phyloP scores from a whole-genome alignment of 1,284 basidiomycete genomes.

The Rhodotorula sp. region DNA sequence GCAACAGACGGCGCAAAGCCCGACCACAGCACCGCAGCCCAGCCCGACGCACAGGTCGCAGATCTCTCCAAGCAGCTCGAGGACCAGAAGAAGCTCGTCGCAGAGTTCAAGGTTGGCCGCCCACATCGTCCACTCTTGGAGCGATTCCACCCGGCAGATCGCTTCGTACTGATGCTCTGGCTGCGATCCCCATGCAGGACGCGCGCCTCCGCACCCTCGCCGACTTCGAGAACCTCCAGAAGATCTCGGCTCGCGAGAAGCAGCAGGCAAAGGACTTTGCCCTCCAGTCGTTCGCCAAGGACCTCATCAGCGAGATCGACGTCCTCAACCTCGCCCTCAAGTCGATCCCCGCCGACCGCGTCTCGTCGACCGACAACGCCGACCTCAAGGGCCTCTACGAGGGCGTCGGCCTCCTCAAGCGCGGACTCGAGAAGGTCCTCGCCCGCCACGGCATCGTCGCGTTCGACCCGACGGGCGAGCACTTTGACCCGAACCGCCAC shows the following conservation, averaged over 20 bases:
- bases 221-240: conserved; percentile 92
- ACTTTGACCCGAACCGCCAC: conserved; percentile 91
- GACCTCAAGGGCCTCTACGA: conserved; percentile 69
- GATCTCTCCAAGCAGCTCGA: conserved; percentile 28
- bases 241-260: conserved; percentile 86
- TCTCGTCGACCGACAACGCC: conserved; percentile 57
- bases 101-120: conserved; percentile 39
- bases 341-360: conserved; percentile 68
- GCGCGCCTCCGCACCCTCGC: conserved; percentile 57
- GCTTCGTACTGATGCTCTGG: neutral
- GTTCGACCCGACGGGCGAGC: conserved; percentile 87
- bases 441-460: conserved; percentile 87
- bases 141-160: neutral
- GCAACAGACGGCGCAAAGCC: neutral
- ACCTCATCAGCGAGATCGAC: conserved; percentile 89
- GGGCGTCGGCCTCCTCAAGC: conserved; percentile 91
- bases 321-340: conserved; percentile 82
- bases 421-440: conserved; percentile 83
- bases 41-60: conserved; percentile 2
- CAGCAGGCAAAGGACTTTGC: conserved; percentile 90
- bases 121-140: no score
- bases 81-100: conserved; percentile 38
- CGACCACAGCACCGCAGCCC: conserved; percentile 1
- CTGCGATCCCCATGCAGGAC: conserved; percentile 31
- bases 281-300: conserved; percentile 83